Percentiles rank a stretch among this genome's conserved stretches.
These are phyloP conservation scores for Wickerhamiella azyma DNA, from an alignment of 805 yeast species.

Conservation along the genomic window DNA sequence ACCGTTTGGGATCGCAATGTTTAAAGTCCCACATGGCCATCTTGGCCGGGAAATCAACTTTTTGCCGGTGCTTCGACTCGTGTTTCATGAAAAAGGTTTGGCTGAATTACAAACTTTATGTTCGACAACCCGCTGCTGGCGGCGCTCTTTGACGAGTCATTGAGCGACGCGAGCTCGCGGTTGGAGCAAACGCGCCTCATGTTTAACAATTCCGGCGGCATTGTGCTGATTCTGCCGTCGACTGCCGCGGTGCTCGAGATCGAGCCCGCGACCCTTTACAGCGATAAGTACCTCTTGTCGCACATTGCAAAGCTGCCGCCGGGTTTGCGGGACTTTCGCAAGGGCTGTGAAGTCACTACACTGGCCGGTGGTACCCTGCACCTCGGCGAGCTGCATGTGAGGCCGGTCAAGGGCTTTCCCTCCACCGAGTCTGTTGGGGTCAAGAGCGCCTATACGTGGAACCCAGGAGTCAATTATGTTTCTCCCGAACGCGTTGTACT, in stretches of 20 bases:
- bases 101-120: not conserved
- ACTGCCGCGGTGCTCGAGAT: constrained; percentile 3
- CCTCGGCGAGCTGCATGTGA: constrained; percentile 4
- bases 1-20: constrained; percentile 95
- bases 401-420: constrained; percentile 6
- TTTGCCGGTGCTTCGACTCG: constrained; percentile 17
- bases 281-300: constrained; percentile 16
- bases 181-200: constrained; percentile 7
- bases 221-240: constrained; percentile 16
- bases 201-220: constrained; percentile 4
- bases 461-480: constrained; percentile 10
- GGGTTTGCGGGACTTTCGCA: constrained; percentile 1
- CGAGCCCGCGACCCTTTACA: constrained; percentile 10
- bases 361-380: constrained; percentile 1
- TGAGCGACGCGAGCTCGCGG: constrained; percentile 12
- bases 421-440: not conserved
- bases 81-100: not conserved
- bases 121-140: constrained; percentile 14
- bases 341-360: constrained; percentile 5
- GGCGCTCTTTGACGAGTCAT: constrained; percentile 15
- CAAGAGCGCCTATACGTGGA: constrained; percentile 8
- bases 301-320: constrained; percentile 12
- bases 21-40: constrained; percentile 98
- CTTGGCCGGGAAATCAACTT: constrained; percentile 53
- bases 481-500: constrained; percentile 7